Evolutionary conservation across 352 stramenopile species (phyloP).

Genomic region (Pythium utonaiense): DNA sequence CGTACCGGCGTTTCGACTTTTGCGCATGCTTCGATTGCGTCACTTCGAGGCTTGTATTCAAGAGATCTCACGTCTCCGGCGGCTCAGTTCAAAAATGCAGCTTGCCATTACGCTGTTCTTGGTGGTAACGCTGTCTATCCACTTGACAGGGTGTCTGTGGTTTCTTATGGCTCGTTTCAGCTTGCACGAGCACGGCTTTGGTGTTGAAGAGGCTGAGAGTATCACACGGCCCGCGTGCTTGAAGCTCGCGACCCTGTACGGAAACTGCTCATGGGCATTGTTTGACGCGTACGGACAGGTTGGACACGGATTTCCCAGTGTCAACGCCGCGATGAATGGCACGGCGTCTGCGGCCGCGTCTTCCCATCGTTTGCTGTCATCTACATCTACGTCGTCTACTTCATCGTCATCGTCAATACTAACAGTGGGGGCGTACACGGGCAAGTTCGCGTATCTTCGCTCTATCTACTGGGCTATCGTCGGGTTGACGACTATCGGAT

Average conservation of each 20-base stretch:
- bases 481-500: slow-evolving; percentile 69
- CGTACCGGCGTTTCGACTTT: slow-evolving; percentile 41
- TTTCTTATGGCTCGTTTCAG: slow-evolving; percentile 72
- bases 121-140: slow-evolving; percentile 59
- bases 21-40: slow-evolving; percentile 46
- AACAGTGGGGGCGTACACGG: slow-evolving; percentile 36
- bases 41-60: slow-evolving; percentile 50
- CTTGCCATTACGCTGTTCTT: slow-evolving; percentile 52
- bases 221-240: slow-evolving; percentile 48
- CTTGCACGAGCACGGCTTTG: slow-evolving; percentile 30
- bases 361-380: slow-evolving; percentile 5
- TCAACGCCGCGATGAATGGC: not conserved
- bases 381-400: not conserved
- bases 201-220: slow-evolving; percentile 6
- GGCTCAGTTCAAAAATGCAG: slow-evolving; percentile 60
- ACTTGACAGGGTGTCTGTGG: slow-evolving; percentile 66
- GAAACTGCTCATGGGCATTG: slow-evolving; percentile 74
- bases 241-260: slow-evolving; percentile 33
- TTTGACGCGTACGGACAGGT: slow-evolving; percentile 69
- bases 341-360: not conserved
- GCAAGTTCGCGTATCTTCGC: slow-evolving; percentile 60
- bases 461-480: slow-evolving; percentile 79
- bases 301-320: slow-evolving; percentile 32
- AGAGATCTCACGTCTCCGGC: slow-evolving; percentile 47
- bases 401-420: not conserved